phyloP scores from a whole-genome alignment of 2,329 filamentous ascomycete species.

The Periglandula ipomoeae region DNA sequence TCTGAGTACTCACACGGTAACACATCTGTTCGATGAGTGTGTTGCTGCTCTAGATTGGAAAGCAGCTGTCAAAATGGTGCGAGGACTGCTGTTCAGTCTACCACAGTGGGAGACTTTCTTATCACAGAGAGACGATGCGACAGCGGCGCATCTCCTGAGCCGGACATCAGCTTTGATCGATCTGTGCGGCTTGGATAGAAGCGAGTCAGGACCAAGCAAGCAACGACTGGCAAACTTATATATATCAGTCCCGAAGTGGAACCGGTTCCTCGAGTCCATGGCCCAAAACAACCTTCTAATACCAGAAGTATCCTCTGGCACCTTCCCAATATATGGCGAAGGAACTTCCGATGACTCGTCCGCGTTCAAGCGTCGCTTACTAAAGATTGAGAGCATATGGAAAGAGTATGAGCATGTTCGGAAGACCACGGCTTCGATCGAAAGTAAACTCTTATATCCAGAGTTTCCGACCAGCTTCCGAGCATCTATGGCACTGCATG shows the following conservation, averaged over 20 bases:
- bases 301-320: background rate
- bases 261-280: conserved; percentile 16
- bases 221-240: conserved; percentile 17
- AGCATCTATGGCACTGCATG: conserved; percentile 19
- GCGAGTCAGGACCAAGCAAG: conserved; percentile 5
- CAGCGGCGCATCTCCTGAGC: conserved; percentile 19
- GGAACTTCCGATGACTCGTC: background rate
- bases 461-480: conserved; percentile 20
- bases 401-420: conserved; percentile 22
- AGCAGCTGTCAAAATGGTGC: conserved; percentile 22
- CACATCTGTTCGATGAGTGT: conserved; percentile 32
- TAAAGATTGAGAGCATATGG: conserved; percentile 25
- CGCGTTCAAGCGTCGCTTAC: conserved; percentile 16
- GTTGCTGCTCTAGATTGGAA: conserved; percentile 32
- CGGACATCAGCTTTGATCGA: conserved; percentile 27
- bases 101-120: conserved; percentile 20
- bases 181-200: conserved; percentile 21
- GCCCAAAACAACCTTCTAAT: conserved; percentile 9
- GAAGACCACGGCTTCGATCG: conserved; percentile 21
- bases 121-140: conserved; percentile 11
- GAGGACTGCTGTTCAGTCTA: conserved; percentile 16
- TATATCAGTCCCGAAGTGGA: conserved; percentile 15
- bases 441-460: conserved; percentile 25
- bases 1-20: conserved; percentile 23
- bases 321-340: background rate